These are phyloP conservation scores for Aspergillus sp. DNA, from an alignment of 2,329 filamentous ascomycete genomes.

Conservation along the genomic window DNA sequence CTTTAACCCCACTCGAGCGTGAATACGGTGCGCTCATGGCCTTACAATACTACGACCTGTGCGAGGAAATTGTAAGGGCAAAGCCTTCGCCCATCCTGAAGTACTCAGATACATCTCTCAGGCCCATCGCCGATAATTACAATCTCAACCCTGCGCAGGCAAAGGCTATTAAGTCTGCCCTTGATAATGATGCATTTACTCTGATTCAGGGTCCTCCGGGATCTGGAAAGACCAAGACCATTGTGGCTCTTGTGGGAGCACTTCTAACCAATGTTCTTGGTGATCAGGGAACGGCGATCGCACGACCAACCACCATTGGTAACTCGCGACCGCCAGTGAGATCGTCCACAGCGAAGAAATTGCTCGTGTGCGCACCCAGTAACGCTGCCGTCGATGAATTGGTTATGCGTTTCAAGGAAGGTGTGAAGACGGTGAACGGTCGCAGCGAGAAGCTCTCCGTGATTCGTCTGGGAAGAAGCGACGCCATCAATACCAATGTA, in stretches of 20 bases:
- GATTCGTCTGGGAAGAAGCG: slow-evolving; percentile 79
- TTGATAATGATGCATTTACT: slow-evolving; percentile 95
- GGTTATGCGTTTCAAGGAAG: slow-evolving; percentile 83
- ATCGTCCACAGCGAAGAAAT: slow-evolving; percentile 60
- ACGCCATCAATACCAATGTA: slow-evolving; percentile 85
- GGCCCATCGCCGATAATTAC: slow-evolving; percentile 67
- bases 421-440: slow-evolving; percentile 71
- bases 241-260: slow-evolving; percentile 89
- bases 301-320: slow-evolving; percentile 35
- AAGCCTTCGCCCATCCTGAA: slow-evolving; percentile 82
- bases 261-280: slow-evolving; percentile 59
- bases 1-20: slow-evolving; percentile 88
- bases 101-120: slow-evolving; percentile 68
- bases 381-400: slow-evolving; percentile 96
- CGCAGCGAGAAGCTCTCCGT: slow-evolving; percentile 72
- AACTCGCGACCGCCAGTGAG: slow-evolving; percentile 26
- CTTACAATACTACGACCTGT: slow-evolving; percentile 90
- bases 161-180: slow-evolving; percentile 81
- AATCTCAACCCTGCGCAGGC: slow-evolving; percentile 82
- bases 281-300: slow-evolving; percentile 43
- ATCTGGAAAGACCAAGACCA: slow-evolving; percentile 97
- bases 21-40: slow-evolving; percentile 90
- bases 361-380: slow-evolving; percentile 95
- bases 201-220: slow-evolving; percentile 93
- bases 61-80: slow-evolving; percentile 82